Evolutionary conservation across 495 filamentous ascomycete genomes (phyloP).

Genomic region (Aspergillus cristatus): DNA sequence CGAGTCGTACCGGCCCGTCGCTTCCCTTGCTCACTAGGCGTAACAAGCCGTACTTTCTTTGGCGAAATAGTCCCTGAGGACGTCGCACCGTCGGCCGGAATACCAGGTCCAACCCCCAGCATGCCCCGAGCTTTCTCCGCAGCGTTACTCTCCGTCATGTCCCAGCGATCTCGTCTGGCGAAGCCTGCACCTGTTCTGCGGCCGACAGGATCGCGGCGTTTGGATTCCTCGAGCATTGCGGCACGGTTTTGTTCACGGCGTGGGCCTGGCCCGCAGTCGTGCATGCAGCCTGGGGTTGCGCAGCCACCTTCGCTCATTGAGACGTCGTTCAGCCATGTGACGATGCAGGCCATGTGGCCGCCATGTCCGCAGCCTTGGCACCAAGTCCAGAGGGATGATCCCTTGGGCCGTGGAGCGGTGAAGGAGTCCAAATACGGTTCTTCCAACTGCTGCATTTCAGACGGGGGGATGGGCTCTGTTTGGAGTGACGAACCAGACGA

Average conservation of each 20-base stretch:
- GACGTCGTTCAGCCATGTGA: constrained; percentile 51
- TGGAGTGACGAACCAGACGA: constrained; percentile 21
- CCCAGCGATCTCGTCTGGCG: constrained; percentile 37
- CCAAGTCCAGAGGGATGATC: constrained; percentile 50
- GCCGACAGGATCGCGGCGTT: constrained; percentile 27
- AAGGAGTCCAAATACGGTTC: constrained; percentile 7
- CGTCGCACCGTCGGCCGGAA: constrained; percentile 8
- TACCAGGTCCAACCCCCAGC: constrained; percentile 22
- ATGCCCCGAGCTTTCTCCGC: constrained; percentile 41
- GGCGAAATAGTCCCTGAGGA: constrained; percentile 30
- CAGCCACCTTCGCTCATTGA: constrained; percentile 60
- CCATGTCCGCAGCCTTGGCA: constrained; percentile 70
- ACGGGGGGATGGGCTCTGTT: constrained; percentile 23
- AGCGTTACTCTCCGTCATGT: constrained; percentile 33
- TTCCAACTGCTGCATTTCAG: constrained; percentile 13
- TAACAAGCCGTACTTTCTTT: constrained; percentile 38
- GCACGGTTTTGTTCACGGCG: constrained; percentile 40
- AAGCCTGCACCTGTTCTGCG: constrained; percentile 27
- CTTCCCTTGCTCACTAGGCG: constrained; percentile 32
- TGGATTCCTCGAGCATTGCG: constrained; percentile 24
- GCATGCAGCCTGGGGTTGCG: constrained; percentile 61
- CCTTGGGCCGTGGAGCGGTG: constrained; percentile 19
- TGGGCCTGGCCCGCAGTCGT: constrained; percentile 59
- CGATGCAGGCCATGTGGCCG: constrained; percentile 60
- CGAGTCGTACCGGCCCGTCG: constrained; percentile 16